Evolutionary conservation across 2,329 filamentous ascomycete species (phyloP).

Genomic region (Exophiala oligosperma): DNA sequence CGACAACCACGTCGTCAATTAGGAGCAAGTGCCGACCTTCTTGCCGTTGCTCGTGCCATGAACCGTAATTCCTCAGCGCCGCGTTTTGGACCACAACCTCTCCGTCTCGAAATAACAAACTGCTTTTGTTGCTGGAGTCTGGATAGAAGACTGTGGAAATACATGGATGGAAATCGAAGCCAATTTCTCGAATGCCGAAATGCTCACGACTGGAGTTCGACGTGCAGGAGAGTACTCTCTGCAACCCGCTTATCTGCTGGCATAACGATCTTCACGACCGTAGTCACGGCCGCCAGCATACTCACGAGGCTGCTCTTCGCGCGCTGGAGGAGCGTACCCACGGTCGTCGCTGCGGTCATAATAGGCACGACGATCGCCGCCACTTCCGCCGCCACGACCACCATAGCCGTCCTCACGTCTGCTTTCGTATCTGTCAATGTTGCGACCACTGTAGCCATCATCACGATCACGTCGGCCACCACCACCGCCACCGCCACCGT

Average conservation of each 20-base stretch:
- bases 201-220: slow-evolving; percentile 7
- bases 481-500: slow-evolving; percentile 44
- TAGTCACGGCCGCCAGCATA: slow-evolving; percentile 30
- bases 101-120: slow-evolving; percentile 22
- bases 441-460: slow-evolving; percentile 43
- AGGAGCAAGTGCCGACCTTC: slow-evolving; percentile 14
- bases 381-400: slow-evolving; percentile 46
- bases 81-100: slow-evolving; percentile 19
- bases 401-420: slow-evolving; percentile 52
- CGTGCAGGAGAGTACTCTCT: slow-evolving; percentile 2
- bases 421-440: slow-evolving; percentile 39
- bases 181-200: slow-evolving; percentile 5
- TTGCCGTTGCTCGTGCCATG: slow-evolving; percentile 20
- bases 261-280: slow-evolving; percentile 30
- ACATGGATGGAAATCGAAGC: slow-evolving; percentile 24
- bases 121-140: slow-evolving; percentile 23
- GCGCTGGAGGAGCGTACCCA: slow-evolving; percentile 21
- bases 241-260: slow-evolving; percentile 21
- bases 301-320: slow-evolving; percentile 29
- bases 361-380: slow-evolving; percentile 44
- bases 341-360: slow-evolving; percentile 24
- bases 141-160: slow-evolving; percentile 20
- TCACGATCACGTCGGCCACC: slow-evolving; percentile 42
- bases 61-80: slow-evolving; percentile 23
- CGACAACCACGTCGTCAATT: slow-evolving; percentile 21